Evolutionary conservation across 176 grass and related monocot species (phyloP), one percentile per base, ranked within the genome.

Genomic region (Musa schizocarpa): DNA sequence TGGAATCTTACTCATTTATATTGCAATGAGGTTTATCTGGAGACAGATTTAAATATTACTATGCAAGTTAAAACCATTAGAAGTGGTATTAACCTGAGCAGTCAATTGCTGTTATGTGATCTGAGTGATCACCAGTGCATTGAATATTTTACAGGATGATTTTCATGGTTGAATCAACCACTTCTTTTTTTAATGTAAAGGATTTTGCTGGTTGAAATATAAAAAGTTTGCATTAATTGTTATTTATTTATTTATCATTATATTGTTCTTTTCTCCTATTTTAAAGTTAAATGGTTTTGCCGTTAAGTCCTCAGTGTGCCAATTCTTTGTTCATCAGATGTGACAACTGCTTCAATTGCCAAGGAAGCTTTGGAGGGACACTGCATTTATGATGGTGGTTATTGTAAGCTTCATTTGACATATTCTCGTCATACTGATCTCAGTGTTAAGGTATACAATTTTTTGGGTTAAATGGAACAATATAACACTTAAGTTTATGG

Each of bases 401-500:
- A 91, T 77, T 99, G 95, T 99, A 99, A 99, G 91, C 95, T 99
- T 89, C 95, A 94, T 89, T 88, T 94, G 95, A 87, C 95, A 92
- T 99, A 99, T 84, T 99, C 95, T 94, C 91, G 84, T 94, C 95
- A 99, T 99, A 94, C 88, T 94, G 91, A 99, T 99, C 95, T 99
- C 82, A 91, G 85, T 92, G 95, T 94, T 81, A 99, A 99, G 95
- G 95, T 99, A 99, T 92, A 82, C 72, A 84, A 84, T 77, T 88
- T 84, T 88, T 76, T 75, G 81, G 83, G 54, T 78, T 19, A 50
- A 50, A 70, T 70, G 19, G 68, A 83, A 34, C 82, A 75, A 82
- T 83, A 83, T 78, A 72, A 62, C 34, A 83, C 82, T 70, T 50
- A 78, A 68, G 34, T 11, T 67, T 75, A 34, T 73, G 85, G 11